Percentiles rank a stretch among this genome's conserved stretches.
Conservation (phyloP, 805 yeast genomes). For the Grigorovia yakushimaensis region DNA sequence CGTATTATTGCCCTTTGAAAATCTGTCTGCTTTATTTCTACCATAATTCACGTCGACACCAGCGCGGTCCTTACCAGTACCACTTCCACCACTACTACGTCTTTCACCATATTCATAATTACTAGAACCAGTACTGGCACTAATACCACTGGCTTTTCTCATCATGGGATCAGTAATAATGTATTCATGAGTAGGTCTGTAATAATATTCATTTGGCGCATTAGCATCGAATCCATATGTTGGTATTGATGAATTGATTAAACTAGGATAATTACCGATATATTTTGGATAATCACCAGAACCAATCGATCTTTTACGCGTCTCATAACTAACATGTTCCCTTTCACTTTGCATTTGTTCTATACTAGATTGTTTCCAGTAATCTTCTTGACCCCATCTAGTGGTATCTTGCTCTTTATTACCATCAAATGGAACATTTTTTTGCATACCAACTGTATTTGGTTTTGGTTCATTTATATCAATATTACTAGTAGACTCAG, state of each 20-base stretch:
- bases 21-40: background rate
- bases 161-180: background rate
- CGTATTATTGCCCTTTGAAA: background rate
- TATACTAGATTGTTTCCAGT: background rate
- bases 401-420: constrained; percentile 1
- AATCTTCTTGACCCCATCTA: constrained; percentile 2
- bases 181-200: background rate
- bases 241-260: constrained; percentile 20
- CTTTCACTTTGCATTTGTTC: background rate
- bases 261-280: constrained; percentile 21
- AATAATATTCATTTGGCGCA: background rate
- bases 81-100: background rate
- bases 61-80: background rate
- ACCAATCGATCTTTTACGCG: background rate
- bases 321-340: background rate
- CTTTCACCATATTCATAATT: background rate
- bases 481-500: background rate
- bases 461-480: background rate
- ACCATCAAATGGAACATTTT: background rate
- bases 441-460: background rate
- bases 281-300: constrained; percentile 11
- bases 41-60: background rate
- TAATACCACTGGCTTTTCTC: background rate
- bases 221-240: constrained; percentile 19
- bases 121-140: background rate